Evolutionary conservation across 2,329 filamentous ascomycete species (phyloP).

Genomic region (Diaporthe citrichinensis): DNA sequence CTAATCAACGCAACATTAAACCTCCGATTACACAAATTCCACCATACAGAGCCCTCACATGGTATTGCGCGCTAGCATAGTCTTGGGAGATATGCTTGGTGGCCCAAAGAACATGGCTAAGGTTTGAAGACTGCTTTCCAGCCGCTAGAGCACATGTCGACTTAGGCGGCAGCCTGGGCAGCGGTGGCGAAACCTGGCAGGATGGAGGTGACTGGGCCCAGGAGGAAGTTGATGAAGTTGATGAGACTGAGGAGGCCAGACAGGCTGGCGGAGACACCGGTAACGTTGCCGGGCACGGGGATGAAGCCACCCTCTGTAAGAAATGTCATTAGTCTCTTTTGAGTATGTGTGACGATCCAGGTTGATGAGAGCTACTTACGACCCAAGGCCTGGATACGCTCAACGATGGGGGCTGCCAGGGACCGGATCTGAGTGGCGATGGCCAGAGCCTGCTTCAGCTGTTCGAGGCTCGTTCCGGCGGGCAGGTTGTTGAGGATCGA

Average conservation of each 20-base stretch:
- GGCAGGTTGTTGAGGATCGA: conserved; percentile 2
- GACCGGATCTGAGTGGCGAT: not conserved
- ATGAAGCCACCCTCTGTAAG: not conserved
- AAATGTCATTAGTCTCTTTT: not conserved
- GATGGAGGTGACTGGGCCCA: not conserved
- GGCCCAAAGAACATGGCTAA: not conserved
- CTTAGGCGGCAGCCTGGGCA: not conserved
- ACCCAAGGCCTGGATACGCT: not conserved
- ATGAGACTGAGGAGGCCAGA: conserved; percentile 9
- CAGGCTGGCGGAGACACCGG: not conserved
- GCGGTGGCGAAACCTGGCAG: not conserved
- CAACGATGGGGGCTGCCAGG: conserved; percentile 8
- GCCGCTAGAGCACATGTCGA: not conserved
- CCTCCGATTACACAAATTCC: not conserved
- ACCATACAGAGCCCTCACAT: not conserved
- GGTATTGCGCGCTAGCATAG: too few species aligned
- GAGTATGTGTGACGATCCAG: not conserved
- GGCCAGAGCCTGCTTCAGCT: conserved; percentile 7
- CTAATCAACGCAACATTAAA: not conserved
- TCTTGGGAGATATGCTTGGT: not conserved
- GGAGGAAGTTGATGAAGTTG: not conserved
- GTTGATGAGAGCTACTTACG: not conserved
- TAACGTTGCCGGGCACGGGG: not conserved
- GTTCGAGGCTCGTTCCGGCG: not conserved
- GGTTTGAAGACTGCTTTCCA: not conserved